Evolutionary conservation across 2,329 filamentous ascomycete genomes (phyloP), one percentile per base, ranked within the genome.

Genomic region (Curvularia spicifera): DNA sequence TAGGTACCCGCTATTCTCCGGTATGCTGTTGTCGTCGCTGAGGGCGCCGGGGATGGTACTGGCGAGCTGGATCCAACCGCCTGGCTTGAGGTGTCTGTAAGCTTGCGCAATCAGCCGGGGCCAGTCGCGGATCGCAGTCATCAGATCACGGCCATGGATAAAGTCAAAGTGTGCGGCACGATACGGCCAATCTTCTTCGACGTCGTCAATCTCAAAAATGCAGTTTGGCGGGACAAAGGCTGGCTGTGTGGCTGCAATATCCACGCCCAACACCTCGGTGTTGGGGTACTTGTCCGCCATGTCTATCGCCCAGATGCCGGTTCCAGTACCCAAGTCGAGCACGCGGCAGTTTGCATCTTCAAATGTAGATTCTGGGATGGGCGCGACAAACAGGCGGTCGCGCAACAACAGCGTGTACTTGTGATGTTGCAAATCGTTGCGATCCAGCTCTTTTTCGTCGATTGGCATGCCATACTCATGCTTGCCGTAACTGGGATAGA

Each of bases 131-230:
- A 76, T 67, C 12, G 67, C 64, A 10, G 70, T 73, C 58, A 69
- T 69, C 24, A 76, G 57, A 47, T 74, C 71, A 24, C 72, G 68
- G 39, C 64, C 56, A 55, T 75, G 72, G 48, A 76, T 66, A 24
- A 67, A 71, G 56, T 76, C 71, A 53, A 74, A 75, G 48, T 69
- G 67, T 1, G 56, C 52, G 1, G 60, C 54, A 4, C 78, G 73
- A 37, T 72, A 73, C 1, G 67, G 63, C 76, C 76, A 78, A 28
- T 76, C 71, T 7, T 74, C 67, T 43, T 78, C 75, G 13, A 75
- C 63, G 51, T 78, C 75, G 53, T 79, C 76, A 47, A 78, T 71
- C 52, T 78, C 73, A 63, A 79, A 78, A 31, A 59, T 65, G 46
- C 71, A 71, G 52, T 78, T 78, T 15, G 74, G 72, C 0, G 76